A percentile compares a stretch with the other conserved stretches of the same genome.
phyloP scores from a whole-genome alignment of 2,329 filamentous ascomycete species.

The Fusarium zealandicum region DNA sequence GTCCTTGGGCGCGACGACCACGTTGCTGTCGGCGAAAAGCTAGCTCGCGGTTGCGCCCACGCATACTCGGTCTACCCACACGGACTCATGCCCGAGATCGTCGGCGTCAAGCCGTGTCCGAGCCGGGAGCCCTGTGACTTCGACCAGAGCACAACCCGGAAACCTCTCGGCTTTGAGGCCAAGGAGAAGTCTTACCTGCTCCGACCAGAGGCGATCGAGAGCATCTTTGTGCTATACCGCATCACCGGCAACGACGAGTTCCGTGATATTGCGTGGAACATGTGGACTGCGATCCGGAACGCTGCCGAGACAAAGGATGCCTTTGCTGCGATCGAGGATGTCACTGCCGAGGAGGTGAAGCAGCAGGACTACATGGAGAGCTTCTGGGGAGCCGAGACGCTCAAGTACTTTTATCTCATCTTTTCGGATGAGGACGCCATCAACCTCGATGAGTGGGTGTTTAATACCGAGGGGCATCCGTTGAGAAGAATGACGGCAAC shows the following conservation, averaged over 20 bases:
- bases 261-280: constrained; percentile 74
- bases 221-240: constrained; percentile 79
- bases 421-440: constrained; percentile 70
- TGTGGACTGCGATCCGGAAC: constrained; percentile 70
- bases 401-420: constrained; percentile 79
- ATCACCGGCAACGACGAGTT: constrained; percentile 72
- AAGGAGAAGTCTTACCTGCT: constrained; percentile 30
- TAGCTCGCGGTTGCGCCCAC: constrained; percentile 70
- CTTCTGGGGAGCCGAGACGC: constrained; percentile 76
- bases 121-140: constrained; percentile 37
- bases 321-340: constrained; percentile 70
- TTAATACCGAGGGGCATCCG: constrained; percentile 64
- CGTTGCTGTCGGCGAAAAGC: constrained; percentile 61
- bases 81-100: constrained; percentile 69
- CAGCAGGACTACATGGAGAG: constrained; percentile 69
- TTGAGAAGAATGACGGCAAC: constrained; percentile 38
- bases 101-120: constrained; percentile 54
- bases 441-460: constrained; percentile 73
- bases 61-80: constrained; percentile 64
- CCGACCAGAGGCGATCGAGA: constrained; percentile 72
- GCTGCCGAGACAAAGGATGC: constrained; percentile 67
- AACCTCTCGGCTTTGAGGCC: constrained; percentile 29
- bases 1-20: constrained; percentile 60
- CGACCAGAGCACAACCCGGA: constrained; percentile 2
- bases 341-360: constrained; percentile 57